These are phyloP conservation scores for Dactylellina leptospora DNA, from an alignment of 2,329 filamentous ascomycete genomes.

Conservation along the genomic window DNA sequence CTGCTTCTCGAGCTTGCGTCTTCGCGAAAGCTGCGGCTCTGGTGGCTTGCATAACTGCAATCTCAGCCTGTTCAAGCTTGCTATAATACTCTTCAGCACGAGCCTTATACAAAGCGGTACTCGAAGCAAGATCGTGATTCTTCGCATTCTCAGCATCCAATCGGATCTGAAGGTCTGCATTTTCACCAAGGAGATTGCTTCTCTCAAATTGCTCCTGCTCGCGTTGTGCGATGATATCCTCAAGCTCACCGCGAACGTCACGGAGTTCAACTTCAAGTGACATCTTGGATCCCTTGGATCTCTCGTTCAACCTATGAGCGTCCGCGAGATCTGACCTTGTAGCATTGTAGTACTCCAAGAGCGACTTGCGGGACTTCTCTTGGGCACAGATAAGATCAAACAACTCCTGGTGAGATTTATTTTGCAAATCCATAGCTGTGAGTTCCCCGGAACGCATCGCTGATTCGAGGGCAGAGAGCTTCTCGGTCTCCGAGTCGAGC, in stretches of 20 bases:
- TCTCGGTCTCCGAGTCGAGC: constrained; percentile 91
- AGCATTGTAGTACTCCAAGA: constrained; percentile 85
- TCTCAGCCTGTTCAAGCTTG: constrained; percentile 96
- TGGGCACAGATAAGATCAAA: constrained; percentile 92
- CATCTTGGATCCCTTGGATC: constrained; percentile 81
- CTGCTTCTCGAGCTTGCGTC: constrained; percentile 85
- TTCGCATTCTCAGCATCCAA: constrained; percentile 89
- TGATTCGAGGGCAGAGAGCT: constrained; percentile 87
- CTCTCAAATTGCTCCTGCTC: constrained; percentile 90
- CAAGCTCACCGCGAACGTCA: constrained; percentile 81
- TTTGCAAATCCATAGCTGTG: constrained; percentile 87
- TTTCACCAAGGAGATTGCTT: constrained; percentile 87
- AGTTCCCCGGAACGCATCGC: constrained; percentile 86
- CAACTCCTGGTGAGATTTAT: constrained; percentile 91
- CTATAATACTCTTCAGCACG: constrained; percentile 95
- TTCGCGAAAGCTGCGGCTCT: constrained; percentile 94
- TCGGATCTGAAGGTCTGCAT: constrained; percentile 90
- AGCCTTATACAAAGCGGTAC: constrained; percentile 86
- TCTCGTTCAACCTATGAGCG: constrained; percentile 85
- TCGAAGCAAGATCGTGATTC: constrained; percentile 82
- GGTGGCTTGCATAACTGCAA: constrained; percentile 88
- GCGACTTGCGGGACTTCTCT: constrained; percentile 82
- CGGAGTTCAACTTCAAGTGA: constrained; percentile 85
- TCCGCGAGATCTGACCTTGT: constrained; percentile 85
- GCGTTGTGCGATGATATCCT: constrained; percentile 78